Evolutionary conservation across 108 stramenopile genomes (phyloP), one percentile per base, ranked within the genome.

Genomic region (Nannochloropsis granulata): DNA sequence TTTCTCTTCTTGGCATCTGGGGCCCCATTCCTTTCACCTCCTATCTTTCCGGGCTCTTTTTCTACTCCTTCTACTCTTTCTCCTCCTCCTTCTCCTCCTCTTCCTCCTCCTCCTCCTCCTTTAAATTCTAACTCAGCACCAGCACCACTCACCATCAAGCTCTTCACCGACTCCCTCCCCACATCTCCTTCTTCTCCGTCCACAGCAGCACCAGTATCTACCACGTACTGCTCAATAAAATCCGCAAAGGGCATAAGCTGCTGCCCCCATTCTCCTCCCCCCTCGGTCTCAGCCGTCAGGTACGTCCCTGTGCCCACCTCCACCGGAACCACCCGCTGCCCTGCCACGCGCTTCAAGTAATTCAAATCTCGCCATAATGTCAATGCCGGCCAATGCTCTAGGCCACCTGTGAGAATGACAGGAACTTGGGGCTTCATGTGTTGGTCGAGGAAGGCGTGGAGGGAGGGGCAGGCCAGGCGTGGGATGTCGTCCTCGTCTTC

Each of bases 221-320:
- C 85, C 25, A 87, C 86, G 83, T 85, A 87, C 11, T 83, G 86
- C 12, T 85, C 86, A 23, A 87, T 87, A 14, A 87, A 87, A 43
- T 86, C 85, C 12, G 83, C 83, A 13, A 87, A 16, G 25, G 86
- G 85, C 86, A 87, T 87, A 23, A 87, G 86, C 83, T 86, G 83
- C 79, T 87, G 86, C 85, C 86, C 34, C 85, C 86, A 86, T 16
- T 43, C 86, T 24, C 86, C 86, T 8, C 83, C 84, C 12, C 83
- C 84, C 16, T 84, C 84, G 0, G 21, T n/a, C 56, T 71, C 56
- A 3, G 21, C 56, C 56, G 56, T n/a, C 56, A 71, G 16, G 84
- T 87, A 87, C 80, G 78, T 82, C 14, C 86, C 86, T 71, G 56
- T n/a, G 25, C 86, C 86, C 45, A 87, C 14, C 82, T 87, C 86